Base-by-base conservation (phyloP, 495 filamentous ascomycete genomes). In the Astrocystis sublimbata region DNA sequence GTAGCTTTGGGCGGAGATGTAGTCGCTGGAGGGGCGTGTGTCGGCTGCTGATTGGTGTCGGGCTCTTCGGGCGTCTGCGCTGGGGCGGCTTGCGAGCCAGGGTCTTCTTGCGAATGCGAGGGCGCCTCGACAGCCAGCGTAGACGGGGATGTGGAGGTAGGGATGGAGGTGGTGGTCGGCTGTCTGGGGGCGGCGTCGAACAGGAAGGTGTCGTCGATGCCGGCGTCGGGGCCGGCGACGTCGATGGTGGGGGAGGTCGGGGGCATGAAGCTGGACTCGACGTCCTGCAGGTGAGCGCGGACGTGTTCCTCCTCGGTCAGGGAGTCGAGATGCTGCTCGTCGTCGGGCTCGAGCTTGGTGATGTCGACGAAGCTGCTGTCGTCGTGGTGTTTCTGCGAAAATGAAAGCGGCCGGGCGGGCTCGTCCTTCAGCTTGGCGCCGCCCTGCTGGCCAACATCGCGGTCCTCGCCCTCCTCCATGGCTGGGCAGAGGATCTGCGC, bases 201-300 rank as follows among this genome's bases (percentile, higher is more conserved):
- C 63, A 88, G 70, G 71, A 79, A 89, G 50, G 85, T 89, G 70
- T 90, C 88, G 71, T 89, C 87, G 51, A 80, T 62, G 41, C 76
- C 75, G 4, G 66, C 68, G 26, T 78, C 78, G 52, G 67, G 69
- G 33, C 67, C 75, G 43, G 66, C 71, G 21, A 74, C 66, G 12
- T 72, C 72, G 36, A 78, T 75, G 2, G 51, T 62, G 28, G 78
- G 83, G 43, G 83, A 84, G 47, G 79, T 65, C 46, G 83, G 81
- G 26, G 81, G 81, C 40, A 92, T 54, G 65, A 96, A 96, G 68
- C 90, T 96, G 7, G 92, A 96, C 71, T 97, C 92, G 61, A 94
- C 85, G 69, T 96, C 92, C 78, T 90, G 88, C 60, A 96, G 70
- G 71, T 90, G 88, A 58, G 76, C 75, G 31, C 74, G 74, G 13